Conservation (phyloP, 495 filamentous ascomycete genomes). For the Penicillium flavigenum region DNA sequence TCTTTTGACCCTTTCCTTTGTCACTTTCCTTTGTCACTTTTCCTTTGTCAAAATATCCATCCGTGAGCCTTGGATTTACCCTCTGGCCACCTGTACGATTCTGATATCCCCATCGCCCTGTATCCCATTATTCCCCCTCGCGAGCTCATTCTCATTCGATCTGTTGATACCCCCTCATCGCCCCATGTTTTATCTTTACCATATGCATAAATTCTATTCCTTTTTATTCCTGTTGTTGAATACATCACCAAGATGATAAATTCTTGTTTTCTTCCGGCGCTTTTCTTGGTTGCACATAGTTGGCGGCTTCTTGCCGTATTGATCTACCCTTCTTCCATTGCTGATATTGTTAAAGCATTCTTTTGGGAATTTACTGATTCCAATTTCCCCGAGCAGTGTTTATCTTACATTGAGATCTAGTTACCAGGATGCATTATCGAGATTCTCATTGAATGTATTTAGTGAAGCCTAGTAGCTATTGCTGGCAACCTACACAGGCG, state of each 20-base stretch:
- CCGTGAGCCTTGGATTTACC: constrained; percentile 5
- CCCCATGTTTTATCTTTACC: constrained; percentile 29
- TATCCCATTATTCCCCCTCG: constrained; percentile 13
- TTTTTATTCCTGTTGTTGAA: constrained; percentile 15
- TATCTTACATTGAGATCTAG: background rate
- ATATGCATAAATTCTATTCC: constrained; percentile 22
- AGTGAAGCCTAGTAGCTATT: background rate
- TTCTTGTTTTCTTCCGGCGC: constrained; percentile 5
- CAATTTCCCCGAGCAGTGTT: background rate
- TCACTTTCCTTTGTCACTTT: constrained; percentile 33
- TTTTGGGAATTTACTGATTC: background rate
- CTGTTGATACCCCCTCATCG: constrained; percentile 47
- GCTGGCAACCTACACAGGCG: background rate
- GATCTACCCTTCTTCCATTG: background rate
- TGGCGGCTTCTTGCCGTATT: background rate
- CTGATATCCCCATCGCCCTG: constrained; percentile 8
- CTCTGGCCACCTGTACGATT: constrained; percentile 18
- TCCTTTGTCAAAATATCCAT: constrained; percentile 11
- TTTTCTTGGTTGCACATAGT: constrained; percentile 27
- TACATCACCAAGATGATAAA: constrained; percentile 18
- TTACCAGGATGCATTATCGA: background rate
- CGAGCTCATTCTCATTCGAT: constrained; percentile 23
- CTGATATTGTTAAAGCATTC: constrained; percentile 2
- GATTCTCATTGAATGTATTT: background rate
- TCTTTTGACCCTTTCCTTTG: constrained; percentile 27